Evolutionary conservation across 163 green algal genomes (phyloP).

Genomic region (Coccomyxa subellipsoidea): DNA sequence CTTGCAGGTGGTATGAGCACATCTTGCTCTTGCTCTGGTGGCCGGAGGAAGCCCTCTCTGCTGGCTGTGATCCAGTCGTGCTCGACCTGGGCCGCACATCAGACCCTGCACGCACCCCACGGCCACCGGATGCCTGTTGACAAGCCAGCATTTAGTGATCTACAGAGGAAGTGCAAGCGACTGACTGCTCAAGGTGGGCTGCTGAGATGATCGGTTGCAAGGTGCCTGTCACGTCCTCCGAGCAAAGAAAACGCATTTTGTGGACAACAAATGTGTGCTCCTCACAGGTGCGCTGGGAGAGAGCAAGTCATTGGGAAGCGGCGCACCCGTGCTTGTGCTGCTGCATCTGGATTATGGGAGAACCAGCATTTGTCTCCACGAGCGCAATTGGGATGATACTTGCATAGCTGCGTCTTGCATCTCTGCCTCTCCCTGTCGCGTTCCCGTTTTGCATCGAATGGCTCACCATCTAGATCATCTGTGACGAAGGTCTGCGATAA

Average conservation of each 20-base stretch:
- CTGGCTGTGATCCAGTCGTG: not conserved
- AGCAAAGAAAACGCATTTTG: not conserved
- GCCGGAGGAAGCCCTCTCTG: not conserved
- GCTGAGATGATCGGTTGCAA: no score
- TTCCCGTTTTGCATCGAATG: not conserved
- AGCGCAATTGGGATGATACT: not conserved
- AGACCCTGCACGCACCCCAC: no score
- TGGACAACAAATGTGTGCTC: no score
- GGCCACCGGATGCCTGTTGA: no score
- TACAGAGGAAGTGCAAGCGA: no score
- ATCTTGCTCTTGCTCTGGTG: slow-evolving; percentile 8
- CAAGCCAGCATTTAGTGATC: no score
- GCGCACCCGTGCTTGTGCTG: not conserved
- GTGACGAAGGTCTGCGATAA: no score
- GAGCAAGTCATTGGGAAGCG: no score
- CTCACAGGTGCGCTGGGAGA: no score
- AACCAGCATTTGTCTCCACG: slow-evolving; percentile 2
- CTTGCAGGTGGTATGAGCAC: slow-evolving; percentile 13
- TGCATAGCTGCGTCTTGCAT: not conserved
- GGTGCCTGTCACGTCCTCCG: no score
- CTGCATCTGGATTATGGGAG: not conserved
- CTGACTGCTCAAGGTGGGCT: no score
- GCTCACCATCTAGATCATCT: no score
- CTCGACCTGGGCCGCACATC: not conserved
- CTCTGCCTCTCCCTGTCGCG: not conserved